phyloP scores from a whole-genome alignment of 202 grass and related monocot genomes.

The Zoysia matrella region DNA sequence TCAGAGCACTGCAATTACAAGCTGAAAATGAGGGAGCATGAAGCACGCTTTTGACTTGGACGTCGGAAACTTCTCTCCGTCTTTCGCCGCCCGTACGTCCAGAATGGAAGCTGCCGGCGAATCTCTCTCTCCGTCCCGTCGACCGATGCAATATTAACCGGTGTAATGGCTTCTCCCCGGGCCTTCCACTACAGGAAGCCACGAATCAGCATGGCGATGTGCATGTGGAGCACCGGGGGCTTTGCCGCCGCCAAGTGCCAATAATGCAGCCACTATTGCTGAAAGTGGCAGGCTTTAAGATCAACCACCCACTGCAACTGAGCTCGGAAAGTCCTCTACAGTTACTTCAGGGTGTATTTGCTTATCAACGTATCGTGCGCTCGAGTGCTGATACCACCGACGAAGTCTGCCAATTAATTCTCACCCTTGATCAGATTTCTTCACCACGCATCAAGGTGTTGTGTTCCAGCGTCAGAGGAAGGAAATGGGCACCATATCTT shows the following conservation, averaged over 20 bases:
- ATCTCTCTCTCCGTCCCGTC: not conserved
- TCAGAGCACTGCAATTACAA: conserved; percentile 2
- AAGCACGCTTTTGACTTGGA: conserved; percentile 39
- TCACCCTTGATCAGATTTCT: not conserved
- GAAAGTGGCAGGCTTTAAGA: conserved; percentile 15
- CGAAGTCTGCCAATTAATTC: not conserved
- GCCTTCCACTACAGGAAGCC: conserved; percentile 41
- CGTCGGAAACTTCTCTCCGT: conserved; percentile 24
- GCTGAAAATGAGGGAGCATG: conserved; percentile 20
- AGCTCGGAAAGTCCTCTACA: not conserved
- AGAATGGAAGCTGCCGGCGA: conserved; percentile 31
- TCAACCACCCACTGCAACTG: not conserved
- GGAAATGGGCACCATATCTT: not conserved
- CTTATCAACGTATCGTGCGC: conserved; percentile 44
- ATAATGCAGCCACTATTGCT: conserved; percentile 46
- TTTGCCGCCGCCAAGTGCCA: conserved; percentile 24
- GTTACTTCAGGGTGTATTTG: conserved; percentile 11
- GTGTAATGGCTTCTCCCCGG: conserved; percentile 38
- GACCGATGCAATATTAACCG: conserved; percentile 36
- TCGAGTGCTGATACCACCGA: conserved; percentile 49
- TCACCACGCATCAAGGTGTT: not conserved
- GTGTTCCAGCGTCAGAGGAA: conserved; percentile 44
- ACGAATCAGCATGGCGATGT: not conserved
- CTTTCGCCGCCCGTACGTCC: not conserved
- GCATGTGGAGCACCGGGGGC: not conserved